Evolutionary conservation across 176 grass and related monocot genomes (phyloP), one percentile per base, ranked within the genome.

Genomic region (Musa schizocarpa): DNA sequence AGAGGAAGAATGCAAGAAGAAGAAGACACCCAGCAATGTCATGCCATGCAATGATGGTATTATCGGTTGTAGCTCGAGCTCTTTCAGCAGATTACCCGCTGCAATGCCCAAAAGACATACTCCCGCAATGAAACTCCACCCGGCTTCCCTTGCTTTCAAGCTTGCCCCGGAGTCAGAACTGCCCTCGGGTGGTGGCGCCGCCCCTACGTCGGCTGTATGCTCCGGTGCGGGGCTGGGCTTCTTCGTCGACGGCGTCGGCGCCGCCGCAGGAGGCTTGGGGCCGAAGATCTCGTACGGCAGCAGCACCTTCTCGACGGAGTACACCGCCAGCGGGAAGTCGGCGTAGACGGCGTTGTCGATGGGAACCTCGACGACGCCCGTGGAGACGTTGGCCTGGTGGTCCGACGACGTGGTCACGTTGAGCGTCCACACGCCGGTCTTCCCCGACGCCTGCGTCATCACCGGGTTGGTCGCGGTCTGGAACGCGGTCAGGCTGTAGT

Each of bases 391-490:
- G 21, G 89, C 78, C 77, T 74, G 72, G 48, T 56, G 21, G 53
- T 13, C 24, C 29, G 53, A 8, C 24, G 19, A n/a, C 20, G n/a
- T 24, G 52, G 71, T 98, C 74, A 98, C 80, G 82, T 98, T 93
- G 74, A 98, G 9, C 57, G 84, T 80, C 84, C 83, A 89, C 1
- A 89, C 85, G 20, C 95, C 95, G 22, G 81, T 69, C 77, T 63
- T 64, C 19, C 88, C 88, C 9, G 95, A 93, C 17, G 90, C 95
- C 78, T 98, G 90, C 29, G 95, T 98, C 49, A 86, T 79, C 0
- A 98, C 75, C 1, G 95, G 95, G 90, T 93, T 98, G 86, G 84
- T 89, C 9, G 84, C 81, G 14, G 88, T 98, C 88, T 91, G 59
- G 86, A 98, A 98, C 13, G 57, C 66, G 10, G 82, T 62, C 16